phyloP scores from a whole-genome alignment of 768 basidiomycete species.

The Tremella mesenterica region DNA sequence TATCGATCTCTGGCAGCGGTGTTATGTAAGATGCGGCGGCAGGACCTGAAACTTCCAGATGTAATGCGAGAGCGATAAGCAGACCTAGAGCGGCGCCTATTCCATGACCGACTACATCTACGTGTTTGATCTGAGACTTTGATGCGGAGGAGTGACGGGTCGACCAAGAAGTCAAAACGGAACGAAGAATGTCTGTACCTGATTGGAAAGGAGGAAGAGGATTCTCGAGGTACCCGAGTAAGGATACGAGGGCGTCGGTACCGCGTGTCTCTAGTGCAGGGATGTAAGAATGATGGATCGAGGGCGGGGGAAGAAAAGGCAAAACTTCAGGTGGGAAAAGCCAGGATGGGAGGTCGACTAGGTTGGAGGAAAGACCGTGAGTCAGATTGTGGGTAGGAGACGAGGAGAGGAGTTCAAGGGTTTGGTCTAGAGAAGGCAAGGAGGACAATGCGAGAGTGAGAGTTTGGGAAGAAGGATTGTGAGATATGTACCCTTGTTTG shows the following conservation, averaged over 20 bases:
- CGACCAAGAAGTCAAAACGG: not conserved
- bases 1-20: constrained; percentile 12
- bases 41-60: constrained; percentile 16
- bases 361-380: not conserved
- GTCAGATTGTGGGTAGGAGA: constrained; percentile 2
- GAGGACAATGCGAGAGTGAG: constrained; percentile 35
- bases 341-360: constrained; percentile 20
- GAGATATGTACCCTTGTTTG: constrained; percentile 40
- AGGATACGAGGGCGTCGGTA: constrained; percentile 13
- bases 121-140: constrained; percentile 12
- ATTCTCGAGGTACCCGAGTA: constrained; percentile 21
- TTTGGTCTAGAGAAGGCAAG: constrained; percentile 18
- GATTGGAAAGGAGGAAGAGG: constrained; percentile 11
- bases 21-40: constrained; percentile 7
- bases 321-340: constrained; percentile 18
- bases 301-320: constrained; percentile 7
- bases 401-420: constrained; percentile 26
- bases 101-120: constrained; percentile 37
- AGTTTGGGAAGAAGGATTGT: constrained; percentile 32
- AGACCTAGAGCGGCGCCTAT: constrained; percentile 28
- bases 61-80: constrained; percentile 23
- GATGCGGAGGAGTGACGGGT: not conserved
- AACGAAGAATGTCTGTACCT: constrained; percentile 7
- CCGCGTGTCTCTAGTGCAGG: constrained; percentile 21
- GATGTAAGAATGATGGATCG: constrained; percentile 23